Conservation (phyloP, 176 grass and related monocot genomes). For the Panicum miliaceum region DNA sequence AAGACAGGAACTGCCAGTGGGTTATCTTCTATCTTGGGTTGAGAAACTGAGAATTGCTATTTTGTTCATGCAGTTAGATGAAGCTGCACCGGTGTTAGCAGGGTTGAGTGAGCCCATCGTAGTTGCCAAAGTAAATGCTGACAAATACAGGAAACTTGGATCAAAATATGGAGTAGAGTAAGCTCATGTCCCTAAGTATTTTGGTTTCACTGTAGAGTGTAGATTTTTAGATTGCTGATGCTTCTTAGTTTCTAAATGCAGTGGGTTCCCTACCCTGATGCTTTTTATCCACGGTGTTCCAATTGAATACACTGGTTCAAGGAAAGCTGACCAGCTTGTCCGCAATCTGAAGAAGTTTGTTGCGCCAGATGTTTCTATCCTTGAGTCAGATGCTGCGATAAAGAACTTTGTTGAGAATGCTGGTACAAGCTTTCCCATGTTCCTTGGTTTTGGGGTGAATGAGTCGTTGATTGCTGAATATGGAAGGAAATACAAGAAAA, state of each 20-base stretch:
- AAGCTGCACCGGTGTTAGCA: slow-evolving; percentile 79
- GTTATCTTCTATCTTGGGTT: slow-evolving; percentile 31
- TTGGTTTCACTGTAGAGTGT: not conserved
- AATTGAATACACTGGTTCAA: slow-evolving; percentile 86
- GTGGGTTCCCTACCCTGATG: slow-evolving; percentile 92
- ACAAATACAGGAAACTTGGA: slow-evolving; percentile 90
- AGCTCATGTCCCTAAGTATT: slow-evolving; percentile 35
- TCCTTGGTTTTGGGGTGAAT: slow-evolving; percentile 89
- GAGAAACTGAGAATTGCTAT: slow-evolving; percentile 21
- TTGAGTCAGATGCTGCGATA: slow-evolving; percentile 70
- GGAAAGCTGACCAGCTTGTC: slow-evolving; percentile 79
- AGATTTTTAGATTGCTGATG: slow-evolving; percentile 30
- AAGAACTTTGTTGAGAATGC: slow-evolving; percentile 71
- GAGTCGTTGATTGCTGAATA: slow-evolving; percentile 71
- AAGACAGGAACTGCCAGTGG: slow-evolving; percentile 14
- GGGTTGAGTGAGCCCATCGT: slow-evolving; percentile 69
- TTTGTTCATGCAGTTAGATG: slow-evolving; percentile 71
- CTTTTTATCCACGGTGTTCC: slow-evolving; percentile 88
- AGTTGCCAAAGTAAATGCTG: slow-evolving; percentile 89
- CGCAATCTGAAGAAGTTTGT: slow-evolving; percentile 93
- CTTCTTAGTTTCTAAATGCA: slow-evolving; percentile 45
- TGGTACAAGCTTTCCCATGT: slow-evolving; percentile 84
- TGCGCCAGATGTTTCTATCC: slow-evolving; percentile 77
- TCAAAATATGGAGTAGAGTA: slow-evolving; percentile 97
- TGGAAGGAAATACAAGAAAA: slow-evolving; percentile 94